Percentiles rank a stretch among this genome's conserved stretches.
Conservation (phyloP, 345 rosid genomes). For the Eucalyptus urophylla region DNA sequence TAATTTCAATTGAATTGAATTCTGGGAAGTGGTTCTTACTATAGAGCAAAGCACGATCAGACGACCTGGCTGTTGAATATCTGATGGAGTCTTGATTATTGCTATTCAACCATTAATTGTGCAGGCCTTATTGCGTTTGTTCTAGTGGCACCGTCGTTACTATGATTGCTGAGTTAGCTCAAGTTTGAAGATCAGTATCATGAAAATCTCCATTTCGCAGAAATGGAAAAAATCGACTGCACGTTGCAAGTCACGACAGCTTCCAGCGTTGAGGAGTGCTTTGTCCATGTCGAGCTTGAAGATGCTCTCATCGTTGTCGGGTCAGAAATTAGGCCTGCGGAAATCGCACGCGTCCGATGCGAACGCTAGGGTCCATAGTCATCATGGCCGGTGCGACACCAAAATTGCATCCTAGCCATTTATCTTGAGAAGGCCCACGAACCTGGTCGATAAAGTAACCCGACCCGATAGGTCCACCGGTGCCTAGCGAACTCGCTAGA, state of each 20-base stretch:
- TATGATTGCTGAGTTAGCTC: background rate
- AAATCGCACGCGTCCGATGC: background rate
- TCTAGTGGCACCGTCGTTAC: background rate
- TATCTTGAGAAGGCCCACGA: background rate
- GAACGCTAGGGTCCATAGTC: background rate
- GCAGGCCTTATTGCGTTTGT: background rate
- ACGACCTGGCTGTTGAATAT: background rate
- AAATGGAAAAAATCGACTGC: background rate
- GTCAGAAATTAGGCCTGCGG: background rate
- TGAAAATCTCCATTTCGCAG: background rate
- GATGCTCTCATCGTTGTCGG: background rate
- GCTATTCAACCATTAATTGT: background rate
- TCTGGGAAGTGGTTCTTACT: background rate
- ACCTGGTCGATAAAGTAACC: background rate
- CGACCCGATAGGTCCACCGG: background rate
- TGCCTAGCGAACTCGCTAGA: background rate
- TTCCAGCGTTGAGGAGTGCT: background rate
- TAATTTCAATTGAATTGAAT: background rate
- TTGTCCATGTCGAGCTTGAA: background rate
- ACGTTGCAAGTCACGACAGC: background rate
- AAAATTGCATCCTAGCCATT: background rate
- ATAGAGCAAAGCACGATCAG: background rate
- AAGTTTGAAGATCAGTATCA: background rate
- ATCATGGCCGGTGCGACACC: background rate
- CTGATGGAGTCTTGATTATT: background rate